phyloP scores from a whole-genome alignment of 2,329 filamentous ascomycete genomes.

The Xylaria sp. region DNA sequence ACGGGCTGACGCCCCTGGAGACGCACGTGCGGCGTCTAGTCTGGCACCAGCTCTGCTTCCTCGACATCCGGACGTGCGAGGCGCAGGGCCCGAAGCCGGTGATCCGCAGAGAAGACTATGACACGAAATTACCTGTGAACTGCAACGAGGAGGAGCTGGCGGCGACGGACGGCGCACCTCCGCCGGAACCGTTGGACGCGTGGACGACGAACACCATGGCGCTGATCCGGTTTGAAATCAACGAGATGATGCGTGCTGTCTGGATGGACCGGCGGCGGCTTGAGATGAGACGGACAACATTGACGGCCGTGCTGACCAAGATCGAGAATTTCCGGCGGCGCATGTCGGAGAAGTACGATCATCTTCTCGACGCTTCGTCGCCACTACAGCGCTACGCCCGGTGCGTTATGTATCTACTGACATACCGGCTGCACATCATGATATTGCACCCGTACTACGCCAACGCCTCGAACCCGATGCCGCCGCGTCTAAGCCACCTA shows the following conservation, averaged over 20 bases:
- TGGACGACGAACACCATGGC: constrained; percentile 77
- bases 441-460: constrained; percentile 74
- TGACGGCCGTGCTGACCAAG: constrained; percentile 73
- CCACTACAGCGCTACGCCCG: constrained; percentile 73
- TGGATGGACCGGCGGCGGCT: constrained; percentile 76
- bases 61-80: constrained; percentile 80
- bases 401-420: constrained; percentile 72
- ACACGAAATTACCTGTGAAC: constrained; percentile 77
- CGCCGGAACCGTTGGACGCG: constrained; percentile 58
- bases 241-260: constrained; percentile 76
- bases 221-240: constrained; percentile 76
- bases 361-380: constrained; percentile 67
- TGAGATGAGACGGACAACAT: constrained; percentile 68
- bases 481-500: constrained; percentile 71
- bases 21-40: constrained; percentile 77
- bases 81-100: constrained; percentile 76
- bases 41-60: constrained; percentile 82
- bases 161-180: constrained; percentile 50
- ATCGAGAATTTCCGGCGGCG: constrained; percentile 74
- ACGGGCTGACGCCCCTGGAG: constrained; percentile 73
- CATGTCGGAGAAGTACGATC: constrained; percentile 73
- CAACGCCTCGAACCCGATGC: constrained; percentile 61
- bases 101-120: constrained; percentile 79
- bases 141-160: constrained; percentile 74
- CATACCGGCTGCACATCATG: constrained; percentile 72